Evolutionary conservation across 768 basidiomycete species (phyloP), one percentile per base, ranked within the genome.

Genomic region (Boletellus ananas): DNA sequence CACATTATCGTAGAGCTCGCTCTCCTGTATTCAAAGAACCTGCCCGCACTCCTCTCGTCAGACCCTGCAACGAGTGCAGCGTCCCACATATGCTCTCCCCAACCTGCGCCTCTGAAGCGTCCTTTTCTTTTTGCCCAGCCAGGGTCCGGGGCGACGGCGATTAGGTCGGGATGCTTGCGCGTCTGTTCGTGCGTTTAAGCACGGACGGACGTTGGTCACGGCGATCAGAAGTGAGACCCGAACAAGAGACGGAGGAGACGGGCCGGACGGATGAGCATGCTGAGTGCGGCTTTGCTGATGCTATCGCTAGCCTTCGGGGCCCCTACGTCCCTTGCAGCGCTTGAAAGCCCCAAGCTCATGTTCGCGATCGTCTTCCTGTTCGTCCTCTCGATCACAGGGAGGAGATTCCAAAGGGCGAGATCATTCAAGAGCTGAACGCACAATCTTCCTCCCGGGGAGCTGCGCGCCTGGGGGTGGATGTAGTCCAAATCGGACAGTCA

Each of bases 241-340:
- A 27, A 27, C 25, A 8, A 27, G 25, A 27, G 4, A 27, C 25
- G n/a, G n/a, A n/a, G n/a, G n/a, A n/a, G n/a, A 17, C 20, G 11
- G 17, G 12, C 36, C 6, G 17, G 4, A 58, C 68, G 20, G 44
- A 73, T 71, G 35, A 74, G 61, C 72, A 74, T 74, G 46, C 72
- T 72, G 42, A 73, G 50, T 13, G 68, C 72, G 13, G 65, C 60
- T 59, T 74, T 73, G 38, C 62, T 68, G 53, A 73, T 66, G 20
- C 62, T 65, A 52, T 74, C 74, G 21, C 64, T 61, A n/a, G 70
- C 51, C 47, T 56, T 55, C 42, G 60, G 58, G 1, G 47, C 56
- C 1, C 69, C 71, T 25, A 39, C 52, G 39, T 66, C 63, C 20
- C 60, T 49, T 3, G 60, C 68, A 38, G 73, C 63, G 55, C 72